Conservation (phyloP, 2,329 filamentous ascomycete species). For the Penicillium sp. region DNA sequence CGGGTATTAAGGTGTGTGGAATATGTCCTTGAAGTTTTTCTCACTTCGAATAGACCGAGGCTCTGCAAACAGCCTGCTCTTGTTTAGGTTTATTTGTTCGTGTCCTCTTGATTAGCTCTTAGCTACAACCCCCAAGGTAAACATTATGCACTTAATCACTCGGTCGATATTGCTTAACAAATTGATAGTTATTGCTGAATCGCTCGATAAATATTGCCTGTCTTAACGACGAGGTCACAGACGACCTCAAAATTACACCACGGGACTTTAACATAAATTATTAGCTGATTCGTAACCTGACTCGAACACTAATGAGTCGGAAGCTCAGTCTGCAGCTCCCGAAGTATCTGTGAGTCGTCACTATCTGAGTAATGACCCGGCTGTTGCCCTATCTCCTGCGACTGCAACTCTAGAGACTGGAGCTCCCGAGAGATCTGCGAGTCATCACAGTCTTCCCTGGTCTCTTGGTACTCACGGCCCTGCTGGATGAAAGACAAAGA, state of each 20-base stretch:
- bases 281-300: not conserved
- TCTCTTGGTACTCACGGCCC: not conserved
- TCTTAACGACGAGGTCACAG: not conserved
- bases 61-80: no score
- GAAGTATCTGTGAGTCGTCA: not conserved
- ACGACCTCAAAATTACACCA: not conserved
- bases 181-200: no score
- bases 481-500: not conserved
- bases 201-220: no score
- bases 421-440: not conserved
- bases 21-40: no score
- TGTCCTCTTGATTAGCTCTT: no score
- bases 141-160: no score
- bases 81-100: no score
- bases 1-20: no score
- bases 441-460: not conserved
- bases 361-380: not conserved
- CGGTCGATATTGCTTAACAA: no score
- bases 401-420: not conserved
- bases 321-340: not conserved
- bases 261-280: not conserved
- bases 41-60: no score
- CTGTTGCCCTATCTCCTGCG: not conserved
- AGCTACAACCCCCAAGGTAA: no score
- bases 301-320: not conserved